Percentiles rank a stretch among this genome's conserved stretches.
These are phyloP conservation scores for Coniophora puteana DNA, from an alignment of 1,284 basidiomycete genomes.

Conservation along the genomic window DNA sequence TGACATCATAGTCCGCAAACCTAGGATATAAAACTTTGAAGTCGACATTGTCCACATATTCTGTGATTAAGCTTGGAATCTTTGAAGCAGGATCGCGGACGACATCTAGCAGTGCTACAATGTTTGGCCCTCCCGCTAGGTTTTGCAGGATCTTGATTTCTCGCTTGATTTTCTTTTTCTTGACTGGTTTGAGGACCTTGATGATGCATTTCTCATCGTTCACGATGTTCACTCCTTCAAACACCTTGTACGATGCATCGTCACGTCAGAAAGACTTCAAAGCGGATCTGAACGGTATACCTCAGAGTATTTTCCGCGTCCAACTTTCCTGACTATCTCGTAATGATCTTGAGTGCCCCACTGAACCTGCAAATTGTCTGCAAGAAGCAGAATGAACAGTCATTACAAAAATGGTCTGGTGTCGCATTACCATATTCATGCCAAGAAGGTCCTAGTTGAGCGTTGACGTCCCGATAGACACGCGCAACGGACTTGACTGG, in stretches of 20 bases:
- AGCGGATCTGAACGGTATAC: slow-evolving; percentile 37
- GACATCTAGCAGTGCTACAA: slow-evolving; percentile 87
- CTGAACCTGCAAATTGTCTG: slow-evolving; percentile 89
- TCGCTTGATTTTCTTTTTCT: slow-evolving; percentile 99
- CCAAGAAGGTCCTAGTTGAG: slow-evolving; percentile 70
- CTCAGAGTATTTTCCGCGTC: slow-evolving; percentile 95
- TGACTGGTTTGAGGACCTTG: slow-evolving; percentile 98
- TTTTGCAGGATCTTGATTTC: slow-evolving; percentile 99
- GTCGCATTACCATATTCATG: slow-evolving; percentile 63
- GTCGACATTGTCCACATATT: slow-evolving; percentile 98
- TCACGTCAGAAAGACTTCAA: slow-evolving; percentile 11
- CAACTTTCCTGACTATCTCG: slow-evolving; percentile 96
- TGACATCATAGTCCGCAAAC: slow-evolving; percentile 93
- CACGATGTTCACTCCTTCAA: slow-evolving; percentile 94
- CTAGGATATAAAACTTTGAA: slow-evolving; percentile 97
- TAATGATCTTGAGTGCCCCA: slow-evolving; percentile 98
- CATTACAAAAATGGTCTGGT: slow-evolving; percentile 2
- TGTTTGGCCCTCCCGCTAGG: slow-evolving; percentile 93
- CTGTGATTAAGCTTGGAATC: slow-evolving; percentile 97
- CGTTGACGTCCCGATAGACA: slow-evolving; percentile 74
- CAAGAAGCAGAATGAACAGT: slow-evolving; percentile 19
- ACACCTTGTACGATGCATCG: slow-evolving; percentile 61
- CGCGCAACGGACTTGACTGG: slow-evolving; percentile 69
- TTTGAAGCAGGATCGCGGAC: slow-evolving; percentile 93
- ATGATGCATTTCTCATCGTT: slow-evolving; percentile 96